Evolutionary conservation across 306 rosid genomes (phyloP).

Genomic region (Castanea mollissima): DNA sequence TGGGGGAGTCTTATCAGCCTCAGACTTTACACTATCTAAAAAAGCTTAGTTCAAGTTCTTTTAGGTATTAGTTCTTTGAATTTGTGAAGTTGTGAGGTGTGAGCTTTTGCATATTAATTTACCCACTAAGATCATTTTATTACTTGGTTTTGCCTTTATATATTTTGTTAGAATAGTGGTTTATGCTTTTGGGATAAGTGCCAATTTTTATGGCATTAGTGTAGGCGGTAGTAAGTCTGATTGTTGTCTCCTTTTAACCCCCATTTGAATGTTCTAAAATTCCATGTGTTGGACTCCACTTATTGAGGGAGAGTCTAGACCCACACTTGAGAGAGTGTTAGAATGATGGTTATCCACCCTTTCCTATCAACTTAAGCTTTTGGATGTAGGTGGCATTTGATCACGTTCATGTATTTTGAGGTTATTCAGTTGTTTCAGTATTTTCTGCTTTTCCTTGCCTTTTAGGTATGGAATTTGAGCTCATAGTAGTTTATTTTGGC

Average conservation of each 20-base stretch:
- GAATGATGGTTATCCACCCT: too few relatives aligned
- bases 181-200: background rate
- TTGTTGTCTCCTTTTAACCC: too few relatives aligned
- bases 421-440: background rate
- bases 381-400: background rate
- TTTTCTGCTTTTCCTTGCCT: background rate
- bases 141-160: conserved; percentile 1
- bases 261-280: too few relatives aligned
- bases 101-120: background rate
- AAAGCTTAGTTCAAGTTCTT: background rate
- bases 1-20: conserved; percentile 2
- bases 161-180: too few relatives aligned
- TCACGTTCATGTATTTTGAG: background rate
- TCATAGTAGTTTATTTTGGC: background rate
- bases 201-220: too few relatives aligned
- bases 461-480: background rate
- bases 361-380: too few relatives aligned
- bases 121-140: conserved; percentile 16
- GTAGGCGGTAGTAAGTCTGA: too few relatives aligned
- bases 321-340: too few relatives aligned
- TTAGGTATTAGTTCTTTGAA: background rate
- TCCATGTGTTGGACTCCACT: too few relatives aligned
- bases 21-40: background rate
- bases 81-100: background rate
- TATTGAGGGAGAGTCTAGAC: too few relatives aligned